Conservation (phyloP, 2,329 filamentous ascomycete genomes). For the Monilinia laxa region DNA sequence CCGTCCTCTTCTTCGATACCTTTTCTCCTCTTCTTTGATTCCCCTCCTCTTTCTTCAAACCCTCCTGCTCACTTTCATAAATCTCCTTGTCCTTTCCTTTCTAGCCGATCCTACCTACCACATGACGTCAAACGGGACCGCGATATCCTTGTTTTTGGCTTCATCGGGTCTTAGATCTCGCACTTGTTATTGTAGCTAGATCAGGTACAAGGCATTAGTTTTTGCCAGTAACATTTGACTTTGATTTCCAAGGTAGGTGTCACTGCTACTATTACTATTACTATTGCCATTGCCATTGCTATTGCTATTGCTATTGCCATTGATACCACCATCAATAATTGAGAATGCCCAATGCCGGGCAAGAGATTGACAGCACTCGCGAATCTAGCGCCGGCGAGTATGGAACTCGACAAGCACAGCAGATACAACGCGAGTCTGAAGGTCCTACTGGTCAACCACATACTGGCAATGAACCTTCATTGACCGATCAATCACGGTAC, state of each 20-base stretch:
- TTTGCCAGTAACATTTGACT: background rate
- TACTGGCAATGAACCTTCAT: background rate
- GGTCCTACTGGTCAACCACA: background rate
- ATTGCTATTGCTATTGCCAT: slow-evolving; percentile 4
- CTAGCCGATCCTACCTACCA: background rate
- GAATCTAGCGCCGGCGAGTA: slow-evolving; percentile 11
- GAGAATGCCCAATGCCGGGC: slow-evolving; percentile 22
- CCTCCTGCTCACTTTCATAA: background rate
- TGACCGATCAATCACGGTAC: background rate
- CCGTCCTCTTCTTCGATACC: background rate
- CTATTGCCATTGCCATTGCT: slow-evolving; percentile 16
- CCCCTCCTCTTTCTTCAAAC: background rate
- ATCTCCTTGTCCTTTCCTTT: background rate
- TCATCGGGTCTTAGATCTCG: background rate
- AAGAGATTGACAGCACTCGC: slow-evolving; percentile 9
- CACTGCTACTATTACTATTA: slow-evolving; percentile 14
- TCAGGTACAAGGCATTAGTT: background rate
- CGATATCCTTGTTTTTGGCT: slow-evolving; percentile 14
- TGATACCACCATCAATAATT: background rate
- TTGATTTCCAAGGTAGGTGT: background rate
- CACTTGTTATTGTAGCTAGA: background rate
- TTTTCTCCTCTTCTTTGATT: too few species aligned
- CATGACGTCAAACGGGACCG: slow-evolving; percentile 14
- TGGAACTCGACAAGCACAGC: slow-evolving; percentile 1
- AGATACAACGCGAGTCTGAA: background rate